Evolutionary conservation across 768 basidiomycete genomes (phyloP).

Genomic region (Chalciporus piperatus): DNA sequence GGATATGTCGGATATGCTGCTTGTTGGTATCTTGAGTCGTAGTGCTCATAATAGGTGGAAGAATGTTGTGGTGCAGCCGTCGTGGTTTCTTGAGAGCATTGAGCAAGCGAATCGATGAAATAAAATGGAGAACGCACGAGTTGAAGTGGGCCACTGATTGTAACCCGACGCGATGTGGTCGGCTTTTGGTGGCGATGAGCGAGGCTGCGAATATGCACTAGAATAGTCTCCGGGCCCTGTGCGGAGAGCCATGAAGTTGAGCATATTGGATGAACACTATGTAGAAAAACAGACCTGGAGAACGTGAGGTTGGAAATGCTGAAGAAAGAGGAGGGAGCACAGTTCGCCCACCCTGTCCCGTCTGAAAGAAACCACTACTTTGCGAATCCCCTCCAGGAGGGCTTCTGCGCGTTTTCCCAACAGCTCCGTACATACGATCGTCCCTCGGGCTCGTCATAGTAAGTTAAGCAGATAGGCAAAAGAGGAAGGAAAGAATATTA

Average conservation of each 20-base stretch:
- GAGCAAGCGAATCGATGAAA: background rate
- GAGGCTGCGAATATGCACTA: conserved; percentile 61
- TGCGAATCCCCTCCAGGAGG: conserved; percentile 63
- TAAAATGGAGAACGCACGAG: conserved; percentile 32
- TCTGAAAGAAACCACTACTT: conserved; percentile 64
- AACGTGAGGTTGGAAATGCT: conserved; percentile 85
- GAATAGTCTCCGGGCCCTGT: conserved; percentile 59
- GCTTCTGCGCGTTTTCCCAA: conserved; percentile 60
- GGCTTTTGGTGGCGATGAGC: conserved; percentile 58
- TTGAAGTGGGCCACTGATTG: conserved; percentile 39
- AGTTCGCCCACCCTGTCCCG: conserved; percentile 87
- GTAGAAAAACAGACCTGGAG: conserved; percentile 79
- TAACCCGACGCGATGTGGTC: conserved; percentile 54
- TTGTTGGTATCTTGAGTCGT: conserved; percentile 48
- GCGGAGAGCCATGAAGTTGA: conserved; percentile 56
- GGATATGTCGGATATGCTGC: conserved; percentile 44
- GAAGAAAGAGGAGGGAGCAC: conserved; percentile 83
- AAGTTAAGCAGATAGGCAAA: conserved; percentile 57
- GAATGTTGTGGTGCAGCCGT: conserved; percentile 48
- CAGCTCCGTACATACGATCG: conserved; percentile 66
- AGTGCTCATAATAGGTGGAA: conserved; percentile 52
- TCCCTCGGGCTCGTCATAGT: conserved; percentile 71
- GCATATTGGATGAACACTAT: conserved; percentile 51
- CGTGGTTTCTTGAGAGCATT: conserved; percentile 8
- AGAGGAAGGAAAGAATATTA: conserved; percentile 44